Evolutionary conservation across 345 rosid species (phyloP).

Genomic region (Ceriops tagal): DNA sequence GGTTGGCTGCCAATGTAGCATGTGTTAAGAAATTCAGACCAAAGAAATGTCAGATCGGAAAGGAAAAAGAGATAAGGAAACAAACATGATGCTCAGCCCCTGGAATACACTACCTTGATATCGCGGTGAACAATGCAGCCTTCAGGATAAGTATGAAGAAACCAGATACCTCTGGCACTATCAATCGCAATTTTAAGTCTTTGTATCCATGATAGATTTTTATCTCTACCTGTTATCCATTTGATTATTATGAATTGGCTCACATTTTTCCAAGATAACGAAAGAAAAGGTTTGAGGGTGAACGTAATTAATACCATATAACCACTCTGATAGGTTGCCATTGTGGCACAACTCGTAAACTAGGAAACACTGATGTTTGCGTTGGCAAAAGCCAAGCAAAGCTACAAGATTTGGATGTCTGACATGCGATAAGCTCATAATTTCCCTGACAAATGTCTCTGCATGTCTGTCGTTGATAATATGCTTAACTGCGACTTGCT

Average conservation of each 20-base stretch:
- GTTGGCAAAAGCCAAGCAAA: constrained; percentile 49
- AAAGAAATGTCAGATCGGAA: not conserved
- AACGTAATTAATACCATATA: constrained; percentile 32
- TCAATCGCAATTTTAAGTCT: constrained; percentile 48
- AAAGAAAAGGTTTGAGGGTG: no score
- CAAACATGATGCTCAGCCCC: constrained; percentile 1
- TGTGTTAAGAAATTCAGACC: not conserved
- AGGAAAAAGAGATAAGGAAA: not conserved
- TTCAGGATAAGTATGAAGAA: constrained; percentile 53
- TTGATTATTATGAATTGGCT: not conserved
- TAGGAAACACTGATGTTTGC: constrained; percentile 45
- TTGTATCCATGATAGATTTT: constrained; percentile 45
- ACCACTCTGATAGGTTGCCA: constrained; percentile 61
- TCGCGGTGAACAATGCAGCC: constrained; percentile 57
- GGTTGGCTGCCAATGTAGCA: constrained; percentile 40
- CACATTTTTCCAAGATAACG: not conserved
- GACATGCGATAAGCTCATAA: constrained; percentile 53
- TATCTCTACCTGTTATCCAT: constrained; percentile 26
- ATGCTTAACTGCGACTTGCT: constrained; percentile 50
- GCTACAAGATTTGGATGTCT: constrained; percentile 57
- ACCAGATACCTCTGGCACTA: constrained; percentile 48
- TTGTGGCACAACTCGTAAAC: constrained; percentile 54
- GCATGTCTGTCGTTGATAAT: constrained; percentile 35
- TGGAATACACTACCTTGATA: constrained; percentile 32
- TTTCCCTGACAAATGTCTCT: constrained; percentile 56